phyloP scores from a whole-genome alignment of 2,329 filamentous ascomycete genomes.

The Trichoderma semiorbis region DNA sequence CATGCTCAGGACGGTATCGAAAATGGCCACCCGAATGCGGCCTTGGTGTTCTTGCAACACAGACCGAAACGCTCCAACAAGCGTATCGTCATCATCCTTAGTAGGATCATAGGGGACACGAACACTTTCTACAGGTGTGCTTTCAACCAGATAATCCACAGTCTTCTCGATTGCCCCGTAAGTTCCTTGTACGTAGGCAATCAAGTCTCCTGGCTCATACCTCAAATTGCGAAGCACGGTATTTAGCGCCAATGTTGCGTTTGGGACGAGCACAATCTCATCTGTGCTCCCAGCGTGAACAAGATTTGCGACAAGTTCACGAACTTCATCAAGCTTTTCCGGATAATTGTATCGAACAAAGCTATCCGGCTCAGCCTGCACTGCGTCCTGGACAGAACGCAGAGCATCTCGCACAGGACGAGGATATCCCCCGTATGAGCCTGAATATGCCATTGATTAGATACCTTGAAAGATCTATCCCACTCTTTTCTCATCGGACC shows the following conservation, averaged over 20 bases:
- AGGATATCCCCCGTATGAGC: background rate
- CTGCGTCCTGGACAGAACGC: constrained; percentile 1
- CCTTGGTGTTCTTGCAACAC: constrained; percentile 4
- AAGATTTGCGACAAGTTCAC: background rate
- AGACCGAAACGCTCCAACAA: background rate
- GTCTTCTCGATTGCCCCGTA: constrained; percentile 16
- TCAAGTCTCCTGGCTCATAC: background rate
- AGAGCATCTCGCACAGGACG: constrained; percentile 6
- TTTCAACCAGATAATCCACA: constrained; percentile 11
- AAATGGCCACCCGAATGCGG: constrained; percentile 2
- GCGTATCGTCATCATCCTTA: constrained; percentile 1
- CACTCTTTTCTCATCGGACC: background rate
- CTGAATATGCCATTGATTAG: background rate
- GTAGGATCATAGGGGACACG: constrained; percentile 1
- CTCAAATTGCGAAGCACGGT: constrained; percentile 14
- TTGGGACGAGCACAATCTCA: constrained; percentile 7
- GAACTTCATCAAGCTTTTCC: background rate
- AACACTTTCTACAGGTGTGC: constrained; percentile 2
- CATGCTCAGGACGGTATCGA: constrained; percentile 14
- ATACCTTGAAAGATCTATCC: background rate
- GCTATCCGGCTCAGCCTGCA: background rate
- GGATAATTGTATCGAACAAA: constrained; percentile 14
- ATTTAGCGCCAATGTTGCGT: background rate
- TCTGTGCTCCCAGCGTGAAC: background rate
- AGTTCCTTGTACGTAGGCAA: constrained; percentile 4